Evolutionary conservation across 2,329 filamentous ascomycete genomes (phyloP), one percentile per base, ranked within the genome.

Genomic region (Fusarium buxicola): DNA sequence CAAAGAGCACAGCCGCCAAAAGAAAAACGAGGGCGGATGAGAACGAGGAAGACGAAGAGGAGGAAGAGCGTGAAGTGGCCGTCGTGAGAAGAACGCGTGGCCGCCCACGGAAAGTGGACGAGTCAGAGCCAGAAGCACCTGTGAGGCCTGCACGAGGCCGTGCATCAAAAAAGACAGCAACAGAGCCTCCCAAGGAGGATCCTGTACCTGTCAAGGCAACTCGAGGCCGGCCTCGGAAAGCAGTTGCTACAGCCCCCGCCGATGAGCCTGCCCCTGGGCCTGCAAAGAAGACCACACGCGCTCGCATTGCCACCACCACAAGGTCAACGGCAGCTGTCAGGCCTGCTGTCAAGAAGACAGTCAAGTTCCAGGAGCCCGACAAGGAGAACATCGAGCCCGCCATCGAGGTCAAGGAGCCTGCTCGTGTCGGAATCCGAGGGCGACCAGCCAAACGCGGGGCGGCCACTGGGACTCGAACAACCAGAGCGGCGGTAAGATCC

Each of bases 291-390:
- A 69, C 70, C 40, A 73, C 65, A 36, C 72, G 73, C 34, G 63
- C 57, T 41, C 75, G 63, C 55, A 56, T 65, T 25, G 59, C 65
- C 34, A 57, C 69, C 13, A 59, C 67, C n/a, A 70, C 72, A 38
- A 78, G 76, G 27, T 62, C 72, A 13, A 73, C 76, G 30, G 60
- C 69, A 3, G 72, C 74, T 31, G 71, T 74, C 18, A 84, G 80
- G 73, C 73, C 83, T 15, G 76, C 79, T 6, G 73, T 79, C 30
- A 88, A 85, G 77, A 89, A 88, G 77, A 81, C 79, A 3, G 86
- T 89, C 68, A 87, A 84, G 55, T 89, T 89, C 72, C 81, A 88
- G 70, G 85, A 86, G 65, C 84, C 84, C 4, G 86, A 88, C 71
- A 89, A 89, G 75, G 87, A 89, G 71, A 89, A 89, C 63, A 74